A percentile compares a stretch with the other conserved stretches of the same genome.
Conservation (phyloP, 371 early-diverging fungal genomes). For the Syncephalastrum racemosum region DNA sequence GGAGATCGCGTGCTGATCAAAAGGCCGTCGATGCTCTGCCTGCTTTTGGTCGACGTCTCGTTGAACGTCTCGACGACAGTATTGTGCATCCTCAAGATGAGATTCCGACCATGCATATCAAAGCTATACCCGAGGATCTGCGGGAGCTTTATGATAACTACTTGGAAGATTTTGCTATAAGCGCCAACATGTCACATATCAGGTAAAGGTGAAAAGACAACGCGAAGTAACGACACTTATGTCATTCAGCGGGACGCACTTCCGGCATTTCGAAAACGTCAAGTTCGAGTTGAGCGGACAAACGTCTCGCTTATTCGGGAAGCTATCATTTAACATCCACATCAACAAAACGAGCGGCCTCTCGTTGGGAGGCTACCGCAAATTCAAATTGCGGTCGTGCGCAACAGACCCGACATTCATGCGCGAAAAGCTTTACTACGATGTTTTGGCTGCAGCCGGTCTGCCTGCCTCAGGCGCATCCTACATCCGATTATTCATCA, state of each 20-base stretch:
- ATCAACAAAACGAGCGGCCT: constrained; percentile 16
- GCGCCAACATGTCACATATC: constrained; percentile 31
- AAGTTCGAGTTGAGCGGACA: constrained; percentile 28
- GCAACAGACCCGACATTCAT: constrained; percentile 49
- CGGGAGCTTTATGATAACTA: constrained; percentile 20
- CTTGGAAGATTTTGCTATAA: constrained; percentile 25
- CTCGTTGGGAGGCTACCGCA: constrained; percentile 25
- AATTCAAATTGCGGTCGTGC: constrained; percentile 38
- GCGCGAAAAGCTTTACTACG: constrained; percentile 54
- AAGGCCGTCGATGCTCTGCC: background rate
- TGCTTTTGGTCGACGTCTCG: background rate
- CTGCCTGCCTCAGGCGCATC: constrained; percentile 43
- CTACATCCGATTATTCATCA: constrained; percentile 45
- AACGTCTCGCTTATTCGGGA: constrained; percentile 33
- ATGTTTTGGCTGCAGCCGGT: constrained; percentile 40
- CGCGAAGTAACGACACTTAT: constrained; percentile 6
- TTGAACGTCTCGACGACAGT: constrained; percentile 10
- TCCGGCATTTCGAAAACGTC: constrained; percentile 11
- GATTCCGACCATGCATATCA: constrained; percentile 28
- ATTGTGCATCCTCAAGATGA: constrained; percentile 8
- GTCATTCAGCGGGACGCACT: constrained; percentile 1
- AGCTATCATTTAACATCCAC: constrained; percentile 28
- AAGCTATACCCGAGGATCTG: constrained; percentile 12
- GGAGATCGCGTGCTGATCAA: constrained; percentile 5
- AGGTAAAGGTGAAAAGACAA: constrained; percentile 13